Base-by-base conservation (phyloP, 192 early-diverging fungal species). In the Gaertneriomyces semiglobifer region DNA sequence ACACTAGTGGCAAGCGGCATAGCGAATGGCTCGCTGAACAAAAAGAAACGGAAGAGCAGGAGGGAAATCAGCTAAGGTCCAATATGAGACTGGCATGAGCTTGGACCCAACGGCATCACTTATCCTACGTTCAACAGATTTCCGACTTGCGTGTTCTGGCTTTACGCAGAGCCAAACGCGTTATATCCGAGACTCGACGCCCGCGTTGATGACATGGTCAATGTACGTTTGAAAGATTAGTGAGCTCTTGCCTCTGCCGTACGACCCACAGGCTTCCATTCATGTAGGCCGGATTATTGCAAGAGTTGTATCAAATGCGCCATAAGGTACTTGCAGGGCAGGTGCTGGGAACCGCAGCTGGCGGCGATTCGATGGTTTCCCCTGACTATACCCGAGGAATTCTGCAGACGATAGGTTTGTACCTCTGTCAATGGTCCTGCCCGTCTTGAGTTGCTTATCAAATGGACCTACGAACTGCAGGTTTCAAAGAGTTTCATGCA, bases 131-230 rank as follows among this genome's bases (percentile, higher is more conserved):
- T 64, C 56, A 43, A 11, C 53, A 89, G 91, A 53, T 93, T 81
- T 71, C 79, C 81, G 0, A 85, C 90, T 0, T 75, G 87, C 42
- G 77, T 98, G 18, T 90, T 96, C 52, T 98, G 96, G 96, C 76
- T 95, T 2, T 91, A 93, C 71, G 86, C 93, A 0, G 87, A 89
- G 20, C 76, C 79, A 7, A 66, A 68, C 6, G 64, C 75, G 14
- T 72, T 98, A 10, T 83, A 94, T 50, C 78, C 81, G 58, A 84
- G 96, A 41, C 76, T 98, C 8, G 92, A 96, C 66, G 72, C 75
- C 11, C 87, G 96, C 10, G 89, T 96, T 3, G 89, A 90, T 65
- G 79, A 75, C n/a, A 98, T 98, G 96, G 84, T 96, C 46, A 74
- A 88, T 69, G 89, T 91, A 81, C 1, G 78, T 81, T 43, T 65